These are phyloP conservation scores for Candida ascalaphidarum DNA, from an alignment of 805 yeast species.

Conservation along the genomic window DNA sequence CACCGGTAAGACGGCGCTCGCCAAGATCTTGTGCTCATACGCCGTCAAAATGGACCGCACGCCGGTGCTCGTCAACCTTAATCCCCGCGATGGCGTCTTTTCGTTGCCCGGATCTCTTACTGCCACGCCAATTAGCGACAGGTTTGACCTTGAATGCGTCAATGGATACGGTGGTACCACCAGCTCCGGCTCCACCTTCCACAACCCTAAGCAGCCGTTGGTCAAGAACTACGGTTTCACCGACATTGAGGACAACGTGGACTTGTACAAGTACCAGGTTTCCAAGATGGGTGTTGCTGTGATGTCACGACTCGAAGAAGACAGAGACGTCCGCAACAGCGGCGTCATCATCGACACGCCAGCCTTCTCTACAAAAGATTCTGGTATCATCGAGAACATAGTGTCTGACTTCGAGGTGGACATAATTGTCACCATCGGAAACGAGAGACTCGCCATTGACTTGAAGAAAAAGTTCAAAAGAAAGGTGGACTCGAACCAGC, in stretches of 20 bases:
- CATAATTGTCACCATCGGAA: slow-evolving; percentile 63
- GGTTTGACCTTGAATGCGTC: slow-evolving; percentile 62
- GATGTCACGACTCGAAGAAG: slow-evolving; percentile 42
- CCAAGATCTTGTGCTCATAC: slow-evolving; percentile 64
- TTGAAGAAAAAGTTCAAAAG: slow-evolving; percentile 43
- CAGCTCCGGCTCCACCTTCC: slow-evolving; percentile 61
- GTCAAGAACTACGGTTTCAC: slow-evolving; percentile 75
- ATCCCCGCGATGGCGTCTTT: slow-evolving; percentile 65
- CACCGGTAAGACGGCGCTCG: slow-evolving; percentile 73
- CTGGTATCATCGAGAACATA: slow-evolving; percentile 44
- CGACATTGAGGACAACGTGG: slow-evolving; percentile 45
- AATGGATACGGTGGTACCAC: slow-evolving; percentile 74
- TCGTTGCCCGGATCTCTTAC: slow-evolving; percentile 77
- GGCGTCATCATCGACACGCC: slow-evolving; percentile 77
- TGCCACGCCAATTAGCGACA: slow-evolving; percentile 77
- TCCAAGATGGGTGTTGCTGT: slow-evolving; percentile 44
- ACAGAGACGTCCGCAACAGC: slow-evolving; percentile 31
- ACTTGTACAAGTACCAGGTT: slow-evolving; percentile 42
- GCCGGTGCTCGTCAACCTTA: slow-evolving; percentile 73
- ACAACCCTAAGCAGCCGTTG: slow-evolving; percentile 86
- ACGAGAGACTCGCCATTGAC: slow-evolving; percentile 61
- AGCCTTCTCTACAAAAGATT: slow-evolving; percentile 42
- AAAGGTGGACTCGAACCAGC: slow-evolving; percentile 16
- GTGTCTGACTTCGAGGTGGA: slow-evolving; percentile 54
- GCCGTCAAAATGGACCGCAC: slow-evolving; percentile 59